Base-by-base conservation (phyloP, 108 stramenopile species). In the Fragilariopsis cylindrus region DNA sequence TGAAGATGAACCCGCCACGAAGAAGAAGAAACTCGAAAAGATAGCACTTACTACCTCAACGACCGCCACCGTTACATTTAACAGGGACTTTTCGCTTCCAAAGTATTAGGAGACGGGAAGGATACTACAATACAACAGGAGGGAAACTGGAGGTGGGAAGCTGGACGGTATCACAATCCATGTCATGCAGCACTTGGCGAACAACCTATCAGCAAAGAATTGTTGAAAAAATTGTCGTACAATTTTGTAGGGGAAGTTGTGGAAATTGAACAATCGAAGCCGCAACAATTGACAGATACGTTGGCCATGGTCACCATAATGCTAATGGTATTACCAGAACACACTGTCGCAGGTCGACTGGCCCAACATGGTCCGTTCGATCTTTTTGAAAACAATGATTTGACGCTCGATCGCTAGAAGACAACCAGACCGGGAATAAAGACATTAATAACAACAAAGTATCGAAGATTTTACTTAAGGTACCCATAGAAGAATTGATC, bases 71-170 rank as follows among this genome's bases (percentile, higher is more conserved):
- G 46, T 44, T 11, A 45, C 62, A 43, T 41, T 45, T n/a, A 69
- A 69, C 18, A 46, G 52, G 39, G 54, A 55, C 48, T 62, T 56
- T 48, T 50, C 60, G n/a, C 18, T 39, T 39, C 42, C 68, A 15
- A 19, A 57, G 13, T 86, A 82, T 73, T 87, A 5, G 92, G 92
- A 12, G 87, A 92, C 72, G 85, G 79, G 7, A 82, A 82, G 62
- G 92, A 92, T 78, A 70, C 81, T 30, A 46, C 54, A 16, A 55
- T 39, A 16, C 87, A 90, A 54, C 92, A 92, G 74, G 76, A 85
- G 64, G 50, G 70, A 58, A 92, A 92, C 60, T 88, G 84, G 82
- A 73, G 84, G 54, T 92, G 89, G 92, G 56, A 82, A 53, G 74
- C 78, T 5, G 46, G 69, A 21, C 56, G 68, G 57, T 77, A 71